Evolutionary conservation across 2,329 filamentous ascomycete genomes (phyloP), one percentile per base, ranked within the genome.

Genomic region (Pseudogymnoascus sp.): DNA sequence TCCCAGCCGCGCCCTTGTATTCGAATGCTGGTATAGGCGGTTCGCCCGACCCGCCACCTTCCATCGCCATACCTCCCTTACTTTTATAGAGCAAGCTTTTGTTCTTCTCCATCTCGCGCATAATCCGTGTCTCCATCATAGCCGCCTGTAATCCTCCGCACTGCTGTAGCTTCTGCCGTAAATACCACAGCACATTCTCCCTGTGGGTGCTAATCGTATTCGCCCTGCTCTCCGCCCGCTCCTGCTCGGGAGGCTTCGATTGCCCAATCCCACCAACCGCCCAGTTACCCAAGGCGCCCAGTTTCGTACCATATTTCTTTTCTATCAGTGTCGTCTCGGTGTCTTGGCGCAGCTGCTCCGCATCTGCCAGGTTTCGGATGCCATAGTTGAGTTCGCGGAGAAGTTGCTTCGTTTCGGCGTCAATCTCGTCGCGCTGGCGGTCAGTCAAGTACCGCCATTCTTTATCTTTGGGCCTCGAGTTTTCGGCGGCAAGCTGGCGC

Each of bases 121-220:
- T 86, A 68, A 97, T 80, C 69, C 95, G 80, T 71, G 90, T 89
- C 77, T 96, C 93, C 82, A 97, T 96, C 91, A 97, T 97, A 61
- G 83, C 84, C 70, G 91, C 86, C 78, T 97, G 93, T 67, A 88
- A 86, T 70, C 85, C 82, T 44, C 89, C 88, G 63, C 88, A 92
- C 67, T 85, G 81, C 76, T 95, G 89, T 66, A 97, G 76, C 70
- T 86, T 82, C 72, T 88, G 82, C 67, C 90, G 82, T 70, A 99
- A 74, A 69, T 88, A 93, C 87, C 89, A 93, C 10, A 97, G 77
- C 53, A 99, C 86, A 67, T 88, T 88, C 71, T 96, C 93, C 61
- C 93, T 80, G 68, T 96, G 89, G 60, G 84, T 82, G 61, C 83
- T 86, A 6, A 89, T 76, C 42, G 84, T 85, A 66, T 85, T 85